Base-by-base conservation (phyloP, 176 grass and related monocot genomes). In the Musa acuminata region DNA sequence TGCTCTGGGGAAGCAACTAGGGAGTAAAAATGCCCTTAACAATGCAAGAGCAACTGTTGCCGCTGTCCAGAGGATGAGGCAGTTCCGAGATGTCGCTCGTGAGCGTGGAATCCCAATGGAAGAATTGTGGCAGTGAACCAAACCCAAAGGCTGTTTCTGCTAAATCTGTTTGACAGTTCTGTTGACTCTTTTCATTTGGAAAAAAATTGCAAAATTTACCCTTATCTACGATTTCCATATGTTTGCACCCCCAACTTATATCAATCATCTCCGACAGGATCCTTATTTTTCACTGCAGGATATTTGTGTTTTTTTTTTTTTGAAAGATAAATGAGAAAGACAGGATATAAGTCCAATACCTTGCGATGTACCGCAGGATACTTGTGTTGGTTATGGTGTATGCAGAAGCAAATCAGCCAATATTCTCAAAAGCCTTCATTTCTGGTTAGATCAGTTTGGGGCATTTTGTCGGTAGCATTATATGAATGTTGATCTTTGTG, bases 1-100 rank as follows among this genome's bases (percentile, higher is more conserved):
- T 84, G 94, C 90, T 67, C 77, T 98, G 0, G 94, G 94, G 10
- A 98, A 98, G 75, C 94, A 98, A 80, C 51, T 98, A 53, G 73
- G 90, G 27, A 98, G 90, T 59, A 84, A 85, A 64, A 98, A 93
- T 52, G 83, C 88, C 21, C 79, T 98, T 51, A 98, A 93, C 82
- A 98, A 98, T 29, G 90, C 90, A 48, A 89, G 90, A 77, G 94
- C 90, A 20, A 91, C 90, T 3, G 80, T 93, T n/a, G 87, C 84
- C 59, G 94, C 94, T 8, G 87, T 83, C 12, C 83, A 88, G 73
- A 86, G 81, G 78, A 98, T 98, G 94, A 93, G 78, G 75, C 81
- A 83, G 52, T 85, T 88, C 62, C 62, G 80, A n/a, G 90, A 93
- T 11, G 88, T 93, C 0, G 80, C 90, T 13, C 83, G 54, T 11